Conservation (phyloP, 257 asterid species). For the Cinchona pubescens region DNA sequence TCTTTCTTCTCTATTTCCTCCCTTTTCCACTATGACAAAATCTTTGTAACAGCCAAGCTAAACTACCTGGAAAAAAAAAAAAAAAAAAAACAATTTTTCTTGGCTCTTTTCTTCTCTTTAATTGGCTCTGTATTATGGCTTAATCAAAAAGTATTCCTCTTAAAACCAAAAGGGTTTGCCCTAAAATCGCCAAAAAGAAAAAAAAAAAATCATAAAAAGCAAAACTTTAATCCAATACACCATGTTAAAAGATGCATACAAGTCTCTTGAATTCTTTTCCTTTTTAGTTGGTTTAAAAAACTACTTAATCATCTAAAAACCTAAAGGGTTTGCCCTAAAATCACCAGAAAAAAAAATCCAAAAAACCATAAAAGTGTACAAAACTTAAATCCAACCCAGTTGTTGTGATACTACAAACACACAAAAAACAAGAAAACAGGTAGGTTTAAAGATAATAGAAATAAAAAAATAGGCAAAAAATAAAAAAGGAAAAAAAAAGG, state of each 20-base stretch:
- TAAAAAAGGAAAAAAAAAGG: neutral
- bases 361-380: too few relatives aligned
- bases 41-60: neutral
- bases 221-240: conserved; percentile 1
- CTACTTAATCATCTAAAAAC: too few relatives aligned
- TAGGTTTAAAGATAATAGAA: neutral
- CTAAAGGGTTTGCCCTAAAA: too few relatives aligned
- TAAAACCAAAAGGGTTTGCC: conserved; percentile 10
- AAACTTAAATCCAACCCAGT: conserved; percentile 4
- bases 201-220: neutral
- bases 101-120: neutral
- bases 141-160: neutral
- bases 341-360: too few relatives aligned
- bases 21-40: neutral
- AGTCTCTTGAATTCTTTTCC: too few relatives aligned
- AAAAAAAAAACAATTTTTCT: neutral
- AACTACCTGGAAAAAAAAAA: neutral
- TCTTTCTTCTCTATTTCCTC: neutral
- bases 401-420: neutral
- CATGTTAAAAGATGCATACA: too few relatives aligned
- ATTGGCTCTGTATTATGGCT: neutral
- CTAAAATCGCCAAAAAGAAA: neutral
- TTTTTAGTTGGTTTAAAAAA: too few relatives aligned
- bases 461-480: neutral
- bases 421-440: neutral